These are phyloP conservation scores for Musa acuminata DNA, from an alignment of 176 grass and related monocot species.

Conservation along the genomic window DNA sequence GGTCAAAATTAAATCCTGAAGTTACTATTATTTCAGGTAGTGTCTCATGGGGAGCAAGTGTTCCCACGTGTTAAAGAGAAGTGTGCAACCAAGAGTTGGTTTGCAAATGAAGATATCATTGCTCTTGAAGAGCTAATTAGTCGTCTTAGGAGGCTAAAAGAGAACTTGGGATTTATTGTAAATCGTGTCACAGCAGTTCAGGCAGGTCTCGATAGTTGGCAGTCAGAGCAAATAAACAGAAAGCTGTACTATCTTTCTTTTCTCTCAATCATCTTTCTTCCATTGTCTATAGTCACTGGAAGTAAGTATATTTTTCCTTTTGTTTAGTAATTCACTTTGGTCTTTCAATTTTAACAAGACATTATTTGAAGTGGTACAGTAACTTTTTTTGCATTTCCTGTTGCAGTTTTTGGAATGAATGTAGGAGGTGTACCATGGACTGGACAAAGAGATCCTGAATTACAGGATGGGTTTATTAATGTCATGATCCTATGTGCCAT, in stretches of 20 bases:
- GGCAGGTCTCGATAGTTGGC: constrained; percentile 93
- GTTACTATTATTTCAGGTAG: constrained; percentile 35
- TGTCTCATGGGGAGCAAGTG: constrained; percentile 91
- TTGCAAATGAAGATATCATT: constrained; percentile 43
- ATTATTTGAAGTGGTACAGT: background rate
- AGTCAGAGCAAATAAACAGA: constrained; percentile 88
- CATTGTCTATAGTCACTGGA: constrained; percentile 84
- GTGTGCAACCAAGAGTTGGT: constrained; percentile 71
- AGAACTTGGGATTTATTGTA: constrained; percentile 77
- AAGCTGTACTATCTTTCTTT: constrained; percentile 91
- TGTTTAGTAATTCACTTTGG: too few species aligned
- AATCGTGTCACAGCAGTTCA: constrained; percentile 74
- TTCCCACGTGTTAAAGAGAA: constrained; percentile 87
- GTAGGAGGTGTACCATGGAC: constrained; percentile 91
- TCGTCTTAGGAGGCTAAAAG: constrained; percentile 80
- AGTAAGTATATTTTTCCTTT: constrained; percentile 30
- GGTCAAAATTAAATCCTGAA: background rate
- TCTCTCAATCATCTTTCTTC: constrained; percentile 86
- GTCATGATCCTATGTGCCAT: constrained; percentile 62
- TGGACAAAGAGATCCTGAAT: constrained; percentile 51
- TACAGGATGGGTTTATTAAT: constrained; percentile 70
- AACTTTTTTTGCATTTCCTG: background rate
- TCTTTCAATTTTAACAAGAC: too few species aligned
- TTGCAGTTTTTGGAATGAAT: constrained; percentile 89
- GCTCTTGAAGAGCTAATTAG: constrained; percentile 74